A percentile compares a stretch with the other conserved stretches of the same genome.
Evolutionary conservation across 345 rosid genomes (phyloP).

Genomic region (Diplotaxis tenuifolia): DNA sequence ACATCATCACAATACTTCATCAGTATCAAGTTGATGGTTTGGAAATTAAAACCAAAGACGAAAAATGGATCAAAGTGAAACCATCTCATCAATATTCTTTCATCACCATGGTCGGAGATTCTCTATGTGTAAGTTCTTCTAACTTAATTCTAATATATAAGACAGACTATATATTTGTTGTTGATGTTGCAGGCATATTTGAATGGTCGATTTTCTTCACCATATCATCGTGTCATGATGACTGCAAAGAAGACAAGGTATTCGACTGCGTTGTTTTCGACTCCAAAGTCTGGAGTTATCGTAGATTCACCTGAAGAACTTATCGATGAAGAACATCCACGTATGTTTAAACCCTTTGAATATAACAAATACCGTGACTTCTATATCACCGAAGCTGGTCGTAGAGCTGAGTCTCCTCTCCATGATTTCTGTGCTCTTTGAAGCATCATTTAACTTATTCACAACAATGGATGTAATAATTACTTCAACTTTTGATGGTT

Average conservation of each 20-base stretch:
- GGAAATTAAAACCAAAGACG: too few relatives aligned
- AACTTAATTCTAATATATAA: too few relatives aligned
- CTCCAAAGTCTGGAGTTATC: conserved; percentile 39
- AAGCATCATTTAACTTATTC: neutral
- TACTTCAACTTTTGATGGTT: too few relatives aligned
- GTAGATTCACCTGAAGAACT: conserved; percentile 52
- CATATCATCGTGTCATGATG: conserved; percentile 63
- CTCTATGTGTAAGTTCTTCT: conserved; percentile 39
- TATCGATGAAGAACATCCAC: conserved; percentile 55
- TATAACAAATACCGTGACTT: conserved; percentile 14
- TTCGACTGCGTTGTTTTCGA: conserved; percentile 51
- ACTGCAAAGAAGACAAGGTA: conserved; percentile 52
- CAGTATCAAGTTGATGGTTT: too few relatives aligned
- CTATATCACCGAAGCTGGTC: neutral
- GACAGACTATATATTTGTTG: too few relatives aligned
- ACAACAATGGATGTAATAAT: neutral
- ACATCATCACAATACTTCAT: conserved; percentile 52
- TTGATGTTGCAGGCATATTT: conserved; percentile 51
- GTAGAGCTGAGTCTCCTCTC: neutral
- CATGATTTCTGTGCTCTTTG: neutral
- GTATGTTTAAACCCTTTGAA: conserved; percentile 50
- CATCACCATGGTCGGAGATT: conserved; percentile 50
- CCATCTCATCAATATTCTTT: conserved; percentile 52
- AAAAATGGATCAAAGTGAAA: too few relatives aligned
- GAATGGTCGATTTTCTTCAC: conserved; percentile 54